Evolutionary conservation across 768 basidiomycete genomes (phyloP).

Genomic region (Suillus americanus): DNA sequence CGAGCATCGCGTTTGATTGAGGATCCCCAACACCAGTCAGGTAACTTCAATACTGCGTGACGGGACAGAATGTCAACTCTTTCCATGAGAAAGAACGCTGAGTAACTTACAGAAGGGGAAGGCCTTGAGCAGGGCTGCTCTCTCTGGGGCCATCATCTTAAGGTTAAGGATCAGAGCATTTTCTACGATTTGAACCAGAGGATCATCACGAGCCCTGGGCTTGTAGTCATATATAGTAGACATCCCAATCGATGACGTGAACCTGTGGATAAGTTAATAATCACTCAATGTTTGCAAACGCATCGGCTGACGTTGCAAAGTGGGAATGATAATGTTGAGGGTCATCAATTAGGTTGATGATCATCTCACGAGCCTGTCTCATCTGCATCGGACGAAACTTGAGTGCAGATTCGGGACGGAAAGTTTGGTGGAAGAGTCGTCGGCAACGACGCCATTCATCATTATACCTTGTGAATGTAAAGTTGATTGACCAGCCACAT

Average conservation of each 20-base stretch:
- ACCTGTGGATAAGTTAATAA: slow-evolving; percentile 12
- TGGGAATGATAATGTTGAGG: slow-evolving; percentile 32
- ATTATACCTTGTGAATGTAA: neutral
- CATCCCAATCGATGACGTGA: slow-evolving; percentile 3
- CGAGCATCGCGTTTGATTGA: slow-evolving; percentile 9
- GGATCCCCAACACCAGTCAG: slow-evolving; percentile 15
- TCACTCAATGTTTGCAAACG: slow-evolving; percentile 1
- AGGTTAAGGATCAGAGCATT: neutral
- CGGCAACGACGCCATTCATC: slow-evolving; percentile 28
- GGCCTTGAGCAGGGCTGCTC: neutral
- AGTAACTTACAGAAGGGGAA: slow-evolving; percentile 12
- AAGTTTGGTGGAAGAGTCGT: slow-evolving; percentile 37
- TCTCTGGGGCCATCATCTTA: neutral
- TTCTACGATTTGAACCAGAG: neutral
- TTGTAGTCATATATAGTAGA: slow-evolving; percentile 3
- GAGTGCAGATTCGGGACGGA: slow-evolving; percentile 30
- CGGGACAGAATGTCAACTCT: neutral
- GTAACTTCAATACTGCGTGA: slow-evolving; percentile 10
- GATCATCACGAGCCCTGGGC: slow-evolving; percentile 3
- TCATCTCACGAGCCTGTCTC: slow-evolving; percentile 21
- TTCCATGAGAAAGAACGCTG: slow-evolving; percentile 1
- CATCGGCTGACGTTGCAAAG: slow-evolving; percentile 4
- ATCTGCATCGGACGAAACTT: slow-evolving; percentile 26
- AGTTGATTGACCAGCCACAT: slow-evolving; percentile 4
- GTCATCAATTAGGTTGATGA: slow-evolving; percentile 24